Evolutionary conservation across 306 rosid species (phyloP).

Genomic region (Fagus sylvatica): DNA sequence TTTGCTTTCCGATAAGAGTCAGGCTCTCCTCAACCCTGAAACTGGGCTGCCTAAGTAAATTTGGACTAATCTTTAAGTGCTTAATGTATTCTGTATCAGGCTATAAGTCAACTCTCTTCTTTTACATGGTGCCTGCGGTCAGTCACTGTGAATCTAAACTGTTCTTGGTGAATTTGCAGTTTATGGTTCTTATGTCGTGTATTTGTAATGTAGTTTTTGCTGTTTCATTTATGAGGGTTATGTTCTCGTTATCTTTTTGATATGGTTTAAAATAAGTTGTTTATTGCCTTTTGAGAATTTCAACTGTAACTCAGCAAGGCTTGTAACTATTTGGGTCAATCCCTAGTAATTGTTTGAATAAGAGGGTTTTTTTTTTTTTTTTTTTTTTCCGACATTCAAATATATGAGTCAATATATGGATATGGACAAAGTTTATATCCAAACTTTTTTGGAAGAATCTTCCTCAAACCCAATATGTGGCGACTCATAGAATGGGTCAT

Average conservation of each 20-base stretch:
- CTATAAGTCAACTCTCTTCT: slow-evolving; percentile 16
- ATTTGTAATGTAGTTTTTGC: slow-evolving; percentile 34
- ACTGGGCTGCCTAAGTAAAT: slow-evolving; percentile 78
- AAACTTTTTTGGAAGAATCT: too few species aligned
- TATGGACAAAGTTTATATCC: too few species aligned
- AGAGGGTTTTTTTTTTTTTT: background rate
- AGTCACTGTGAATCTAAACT: slow-evolving; percentile 18
- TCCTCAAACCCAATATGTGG: too few species aligned
- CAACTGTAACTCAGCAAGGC: background rate
- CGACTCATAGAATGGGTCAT: too few species aligned
- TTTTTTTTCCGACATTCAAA: too few species aligned
- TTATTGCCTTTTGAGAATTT: background rate
- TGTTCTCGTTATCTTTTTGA: background rate
- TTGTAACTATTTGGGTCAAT: background rate
- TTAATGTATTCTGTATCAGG: slow-evolving; percentile 31
- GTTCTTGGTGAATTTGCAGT: slow-evolving; percentile 32
- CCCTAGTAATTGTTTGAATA: background rate
- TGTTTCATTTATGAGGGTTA: slow-evolving; percentile 2
- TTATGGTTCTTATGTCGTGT: slow-evolving; percentile 32
- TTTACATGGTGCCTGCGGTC: slow-evolving; percentile 28
- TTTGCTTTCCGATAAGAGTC: slow-evolving; percentile 64
- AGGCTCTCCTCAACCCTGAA: slow-evolving; percentile 72
- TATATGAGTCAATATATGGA: too few species aligned
- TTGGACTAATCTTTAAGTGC: slow-evolving; percentile 8
- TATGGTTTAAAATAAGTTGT: slow-evolving; percentile 14